phyloP scores from a whole-genome alignment of 2,329 filamentous ascomycete genomes.

The Helicocarpus griseus region DNA sequence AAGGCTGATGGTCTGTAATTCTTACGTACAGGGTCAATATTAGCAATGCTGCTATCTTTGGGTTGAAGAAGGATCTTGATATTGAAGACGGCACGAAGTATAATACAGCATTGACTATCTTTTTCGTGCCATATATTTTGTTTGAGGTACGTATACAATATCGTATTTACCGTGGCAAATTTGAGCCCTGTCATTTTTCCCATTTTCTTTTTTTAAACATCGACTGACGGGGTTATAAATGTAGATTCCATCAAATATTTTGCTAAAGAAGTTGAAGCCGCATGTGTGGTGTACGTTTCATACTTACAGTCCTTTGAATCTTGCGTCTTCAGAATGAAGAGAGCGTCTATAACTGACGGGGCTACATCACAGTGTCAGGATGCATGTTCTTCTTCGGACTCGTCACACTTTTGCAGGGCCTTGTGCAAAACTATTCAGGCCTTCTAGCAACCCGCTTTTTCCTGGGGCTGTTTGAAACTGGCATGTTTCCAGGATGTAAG shows the following conservation, averaged over 20 bases:
- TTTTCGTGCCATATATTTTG: conserved; percentile 69
- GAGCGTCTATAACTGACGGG: conserved; percentile 1
- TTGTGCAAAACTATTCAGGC: conserved; percentile 67
- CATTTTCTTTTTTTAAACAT: not conserved
- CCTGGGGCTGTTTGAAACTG: conserved; percentile 65
- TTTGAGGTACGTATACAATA: conserved; percentile 20
- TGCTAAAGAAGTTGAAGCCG: conserved; percentile 59
- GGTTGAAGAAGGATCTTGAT: conserved; percentile 52
- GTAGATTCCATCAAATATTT: conserved; percentile 64
- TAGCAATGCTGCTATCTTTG: conserved; percentile 63
- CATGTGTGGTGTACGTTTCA: conserved; percentile 50
- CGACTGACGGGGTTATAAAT: conserved; percentile 3
- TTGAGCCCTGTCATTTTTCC: not conserved
- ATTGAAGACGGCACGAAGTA: conserved; percentile 49
- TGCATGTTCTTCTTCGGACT: conserved; percentile 84
- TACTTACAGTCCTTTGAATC: not conserved
- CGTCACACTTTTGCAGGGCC: conserved; percentile 63
- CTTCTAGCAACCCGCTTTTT: conserved; percentile 77
- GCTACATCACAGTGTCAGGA: conserved; percentile 43
- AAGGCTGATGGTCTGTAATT: not conserved
- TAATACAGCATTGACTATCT: conserved; percentile 68
- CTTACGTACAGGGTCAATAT: conserved; percentile 58
- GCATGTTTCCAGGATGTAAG: conserved; percentile 59
- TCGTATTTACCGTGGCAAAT: not conserved
- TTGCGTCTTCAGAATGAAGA: not conserved